Percentiles rank a stretch among this genome's conserved stretches.
Conservation (phyloP, 2,329 filamentous ascomycete genomes). For the Dendryphion nanum region DNA sequence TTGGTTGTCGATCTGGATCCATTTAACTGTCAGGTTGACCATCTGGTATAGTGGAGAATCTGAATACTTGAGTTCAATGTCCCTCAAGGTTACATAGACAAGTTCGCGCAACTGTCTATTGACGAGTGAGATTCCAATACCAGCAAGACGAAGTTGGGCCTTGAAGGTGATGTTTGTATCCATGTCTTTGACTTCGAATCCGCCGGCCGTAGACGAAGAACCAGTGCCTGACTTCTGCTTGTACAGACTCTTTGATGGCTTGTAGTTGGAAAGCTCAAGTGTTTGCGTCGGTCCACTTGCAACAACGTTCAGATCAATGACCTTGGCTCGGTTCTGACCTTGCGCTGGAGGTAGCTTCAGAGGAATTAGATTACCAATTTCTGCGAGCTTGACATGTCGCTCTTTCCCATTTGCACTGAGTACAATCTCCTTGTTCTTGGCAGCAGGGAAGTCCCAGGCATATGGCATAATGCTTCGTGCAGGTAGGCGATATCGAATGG, state of each 20-base stretch:
- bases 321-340: constrained; percentile 68
- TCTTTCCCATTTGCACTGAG: constrained; percentile 77
- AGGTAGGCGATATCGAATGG: constrained; percentile 87
- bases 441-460: constrained; percentile 97
- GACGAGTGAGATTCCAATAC: constrained; percentile 89
- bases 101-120: constrained; percentile 90
- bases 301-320: constrained; percentile 94
- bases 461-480: constrained; percentile 98
- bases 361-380: constrained; percentile 93
- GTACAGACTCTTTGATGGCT: constrained; percentile 89
- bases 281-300: constrained; percentile 96
- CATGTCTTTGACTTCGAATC: constrained; percentile 91
- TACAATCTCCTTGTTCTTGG: constrained; percentile 92
- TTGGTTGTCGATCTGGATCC: constrained; percentile 99
- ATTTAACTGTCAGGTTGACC: constrained; percentile 86
- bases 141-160: constrained; percentile 82
- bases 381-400: constrained; percentile 87
- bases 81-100: constrained; percentile 88
- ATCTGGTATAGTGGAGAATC: constrained; percentile 96
- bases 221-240: constrained; percentile 58
- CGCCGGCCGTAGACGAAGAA: constrained; percentile 62
- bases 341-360: constrained; percentile 77
- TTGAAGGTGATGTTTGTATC: constrained; percentile 87
- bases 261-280: constrained; percentile 90
- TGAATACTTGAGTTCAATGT: constrained; percentile 85